Evolutionary conservation across 768 basidiomycete species (phyloP).

Genomic region (Trametopsis cervina): DNA sequence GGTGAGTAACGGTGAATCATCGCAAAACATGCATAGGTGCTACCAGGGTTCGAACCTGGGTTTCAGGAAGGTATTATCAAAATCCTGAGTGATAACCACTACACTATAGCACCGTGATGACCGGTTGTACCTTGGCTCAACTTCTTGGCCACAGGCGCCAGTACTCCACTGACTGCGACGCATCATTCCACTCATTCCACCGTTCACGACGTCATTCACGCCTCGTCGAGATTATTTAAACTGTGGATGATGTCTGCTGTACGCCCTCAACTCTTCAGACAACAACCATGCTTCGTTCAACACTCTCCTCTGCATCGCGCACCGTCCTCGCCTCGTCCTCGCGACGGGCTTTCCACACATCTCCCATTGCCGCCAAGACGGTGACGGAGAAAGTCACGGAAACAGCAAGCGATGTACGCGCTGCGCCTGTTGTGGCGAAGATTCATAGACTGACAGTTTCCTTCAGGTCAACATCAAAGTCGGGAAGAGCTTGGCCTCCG

Average conservation of each 20-base stretch:
- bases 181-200: not conserved
- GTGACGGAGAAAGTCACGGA: constrained; percentile 34
- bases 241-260: not conserved
- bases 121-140: not conserved
- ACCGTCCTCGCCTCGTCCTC: constrained; percentile 13
- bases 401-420: constrained; percentile 30
- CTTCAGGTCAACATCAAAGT: constrained; percentile 34
- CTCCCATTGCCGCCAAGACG: constrained; percentile 26
- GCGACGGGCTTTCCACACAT: constrained; percentile 23
- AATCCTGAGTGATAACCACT: constrained; percentile 19
- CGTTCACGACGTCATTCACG: not conserved
- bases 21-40: not conserved
- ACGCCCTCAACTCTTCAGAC: not conserved
- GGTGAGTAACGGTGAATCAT: too few relatives aligned
- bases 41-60: constrained; percentile 17
- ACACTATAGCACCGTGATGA: constrained; percentile 12
- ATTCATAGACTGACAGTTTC: not conserved
- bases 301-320: constrained; percentile 16
- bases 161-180: not conserved
- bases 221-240: not conserved
- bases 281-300: constrained; percentile 23
- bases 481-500: constrained; percentile 30
- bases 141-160: not conserved
- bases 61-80: constrained; percentile 13
- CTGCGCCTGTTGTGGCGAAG: not conserved